Conservation (phyloP, 768 basidiomycete genomes). For the Pulveroboletus sp. region DNA sequence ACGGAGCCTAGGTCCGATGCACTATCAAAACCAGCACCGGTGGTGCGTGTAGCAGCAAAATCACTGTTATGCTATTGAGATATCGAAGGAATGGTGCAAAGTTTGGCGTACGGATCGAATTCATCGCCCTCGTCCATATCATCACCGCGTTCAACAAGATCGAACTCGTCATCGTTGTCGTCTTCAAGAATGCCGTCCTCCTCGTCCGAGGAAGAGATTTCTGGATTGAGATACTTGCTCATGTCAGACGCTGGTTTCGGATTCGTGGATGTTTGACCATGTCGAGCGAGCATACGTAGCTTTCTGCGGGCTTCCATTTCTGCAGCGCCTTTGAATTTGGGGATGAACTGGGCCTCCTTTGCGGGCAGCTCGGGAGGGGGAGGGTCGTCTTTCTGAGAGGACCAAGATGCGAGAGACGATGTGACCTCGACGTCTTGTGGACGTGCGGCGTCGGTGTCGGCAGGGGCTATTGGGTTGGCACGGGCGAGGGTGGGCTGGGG, state of each 20-base stretch:
- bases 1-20: slow-evolving; percentile 63
- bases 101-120: slow-evolving; percentile 69
- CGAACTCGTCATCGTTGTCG: slow-evolving; percentile 50
- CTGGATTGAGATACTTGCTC: slow-evolving; percentile 44
- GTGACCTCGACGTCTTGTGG: slow-evolving; percentile 8
- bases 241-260: slow-evolving; percentile 23
- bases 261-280: slow-evolving; percentile 33
- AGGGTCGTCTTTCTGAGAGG: slow-evolving; percentile 13
- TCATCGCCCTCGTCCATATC: slow-evolving; percentile 69
- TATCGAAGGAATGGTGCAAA: background rate
- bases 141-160: slow-evolving; percentile 43
- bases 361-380: slow-evolving; percentile 35
- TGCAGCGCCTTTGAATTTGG: slow-evolving; percentile 79
- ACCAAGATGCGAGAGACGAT: background rate
- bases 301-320: slow-evolving; percentile 80
- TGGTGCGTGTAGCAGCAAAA: slow-evolving; percentile 60
- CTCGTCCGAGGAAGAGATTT: slow-evolving; percentile 50
- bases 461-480: slow-evolving; percentile 3
- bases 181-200: slow-evolving; percentile 46
- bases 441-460: slow-evolving; percentile 11
- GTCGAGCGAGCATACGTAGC: slow-evolving; percentile 63
- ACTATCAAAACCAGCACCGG: slow-evolving; percentile 52
- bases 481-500: slow-evolving; percentile 11
- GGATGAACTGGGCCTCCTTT: slow-evolving; percentile 62
- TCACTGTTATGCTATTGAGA: slow-evolving; percentile 42